Evolutionary conservation across 495 filamentous ascomycete genomes (phyloP), one percentile per base, ranked within the genome.

Genomic region (Daldinia loculata): DNA sequence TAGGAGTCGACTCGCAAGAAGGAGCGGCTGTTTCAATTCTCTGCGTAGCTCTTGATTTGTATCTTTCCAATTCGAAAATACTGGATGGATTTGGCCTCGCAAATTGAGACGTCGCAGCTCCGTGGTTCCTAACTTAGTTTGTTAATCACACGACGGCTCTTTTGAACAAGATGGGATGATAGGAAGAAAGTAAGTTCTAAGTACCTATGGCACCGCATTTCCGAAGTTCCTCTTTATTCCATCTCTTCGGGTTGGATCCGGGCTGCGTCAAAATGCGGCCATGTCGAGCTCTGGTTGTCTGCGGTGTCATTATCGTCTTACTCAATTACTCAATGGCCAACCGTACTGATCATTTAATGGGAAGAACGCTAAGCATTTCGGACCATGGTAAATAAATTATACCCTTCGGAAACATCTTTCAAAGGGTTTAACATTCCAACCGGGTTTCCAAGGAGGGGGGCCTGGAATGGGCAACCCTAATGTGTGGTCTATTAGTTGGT

Each of bases 1-100:
- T 9, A 82, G 71, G 43, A 82, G 74, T 15, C 74, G 74, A 57
- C 72, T 79, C 34, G 80, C 76, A 5, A 82, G 74, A 14, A 77
- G 65, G 7, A 80, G 67, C 1, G 78, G 69, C 39, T 79, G 77
- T 19, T 74, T 51, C 24, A 81, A 69, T 45, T 79, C 78, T n/a
- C 32, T 36, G 1, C 30, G 51, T 12, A 78, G 39, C 8, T 73
- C 60, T 29, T 62, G 45, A 26, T 68, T 43, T 17, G 65, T 29
- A 15, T 69, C 52, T 22, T 59, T 48, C 79, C 79, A 81, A 51
- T 75, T 70, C 22, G 68, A 27, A 51, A 81, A 79, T 29, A 79
- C 24, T 0, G 78, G 78, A 51, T 80, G 77, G 50, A 78, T 63
- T 11, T 72, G 66, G 15, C 78, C 77, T 22, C 70, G 39, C n/a